A percentile compares a stretch with the other conserved stretches of the same genome.
Conservation (phyloP, 176 grass and related monocot genomes). For the Triticum turgidum region DNA sequence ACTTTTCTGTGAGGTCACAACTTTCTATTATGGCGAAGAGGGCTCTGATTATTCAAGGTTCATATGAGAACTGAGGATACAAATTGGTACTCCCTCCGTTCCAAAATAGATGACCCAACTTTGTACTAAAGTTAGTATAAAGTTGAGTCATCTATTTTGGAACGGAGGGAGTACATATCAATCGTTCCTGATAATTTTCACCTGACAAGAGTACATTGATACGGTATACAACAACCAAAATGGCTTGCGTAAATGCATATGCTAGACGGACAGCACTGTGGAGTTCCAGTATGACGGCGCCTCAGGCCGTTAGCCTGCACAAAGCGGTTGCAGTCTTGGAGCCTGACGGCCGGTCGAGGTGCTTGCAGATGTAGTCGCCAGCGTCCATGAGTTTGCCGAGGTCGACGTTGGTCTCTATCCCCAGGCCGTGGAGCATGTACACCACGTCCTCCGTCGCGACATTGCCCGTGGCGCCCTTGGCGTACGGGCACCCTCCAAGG, state of each 20-base stretch:
- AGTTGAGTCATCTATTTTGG: no score
- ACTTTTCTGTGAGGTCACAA: neutral
- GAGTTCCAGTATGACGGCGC: constrained; percentile 1
- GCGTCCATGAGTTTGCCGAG: constrained; percentile 76
- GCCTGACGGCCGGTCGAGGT: constrained; percentile 60
- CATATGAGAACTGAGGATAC: neutral
- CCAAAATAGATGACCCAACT: no score
- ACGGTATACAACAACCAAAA: neutral
- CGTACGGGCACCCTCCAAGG: constrained; percentile 86
- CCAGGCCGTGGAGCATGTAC: constrained; percentile 93
- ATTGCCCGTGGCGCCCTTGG: constrained; percentile 81
- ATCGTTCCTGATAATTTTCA: neutral
- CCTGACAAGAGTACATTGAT: neutral
- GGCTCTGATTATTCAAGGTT: neutral
- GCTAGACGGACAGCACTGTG: neutral
- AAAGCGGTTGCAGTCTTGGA: constrained; percentile 73
- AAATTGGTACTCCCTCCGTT: no score
- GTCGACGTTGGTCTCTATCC: constrained; percentile 71
- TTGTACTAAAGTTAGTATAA: no score
- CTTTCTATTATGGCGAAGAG: neutral
- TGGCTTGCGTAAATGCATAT: neutral
- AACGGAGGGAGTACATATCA: neutral
- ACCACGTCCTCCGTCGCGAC: constrained; percentile 83
- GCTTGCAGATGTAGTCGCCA: constrained; percentile 85
- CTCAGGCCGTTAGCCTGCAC: constrained; percentile 36